These are phyloP conservation scores for Hanseniaspora lindneri DNA, from an alignment of 805 yeast genomes.

Conservation along the genomic window DNA sequence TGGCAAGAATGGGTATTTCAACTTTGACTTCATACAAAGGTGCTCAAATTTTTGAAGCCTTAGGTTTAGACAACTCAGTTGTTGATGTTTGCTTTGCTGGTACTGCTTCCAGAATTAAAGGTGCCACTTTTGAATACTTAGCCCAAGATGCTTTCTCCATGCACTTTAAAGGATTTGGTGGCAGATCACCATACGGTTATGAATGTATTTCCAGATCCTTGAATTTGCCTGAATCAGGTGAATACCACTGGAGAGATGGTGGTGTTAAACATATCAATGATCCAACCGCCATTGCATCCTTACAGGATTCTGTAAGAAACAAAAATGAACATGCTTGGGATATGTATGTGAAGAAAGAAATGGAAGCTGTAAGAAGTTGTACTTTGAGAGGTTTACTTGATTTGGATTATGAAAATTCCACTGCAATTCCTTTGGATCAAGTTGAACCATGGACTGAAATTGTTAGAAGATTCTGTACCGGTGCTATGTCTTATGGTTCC, in stretches of 20 bases:
- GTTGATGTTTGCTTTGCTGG: constrained; percentile 93
- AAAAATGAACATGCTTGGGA: constrained; percentile 89
- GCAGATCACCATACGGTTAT: constrained; percentile 40
- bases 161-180: constrained; percentile 86
- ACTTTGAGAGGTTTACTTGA: constrained; percentile 89
- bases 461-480: constrained; percentile 94
- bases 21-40: constrained; percentile 97
- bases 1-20: constrained; percentile 99
- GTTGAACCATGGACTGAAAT: constrained; percentile 99
- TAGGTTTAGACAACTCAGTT: constrained; percentile 90
- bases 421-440: constrained; percentile 84
- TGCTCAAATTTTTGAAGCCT: constrained; percentile 95
- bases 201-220: constrained; percentile 46
- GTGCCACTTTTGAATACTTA: constrained; percentile 87
- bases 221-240: constrained; percentile 82
- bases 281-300: constrained; percentile 85
- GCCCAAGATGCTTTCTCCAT: constrained; percentile 93
- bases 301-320: constrained; percentile 97
- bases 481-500: constrained; percentile 99
- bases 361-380: constrained; percentile 83
- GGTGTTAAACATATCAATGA: constrained; percentile 93
- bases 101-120: constrained; percentile 92
- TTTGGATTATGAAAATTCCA: constrained; percentile 62
- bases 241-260: constrained; percentile 97
- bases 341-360: constrained; percentile 76